Evolutionary conservation across 345 rosid genomes (phyloP), one percentile per base, ranked within the genome.

Genomic region (Erodium maritimum): DNA sequence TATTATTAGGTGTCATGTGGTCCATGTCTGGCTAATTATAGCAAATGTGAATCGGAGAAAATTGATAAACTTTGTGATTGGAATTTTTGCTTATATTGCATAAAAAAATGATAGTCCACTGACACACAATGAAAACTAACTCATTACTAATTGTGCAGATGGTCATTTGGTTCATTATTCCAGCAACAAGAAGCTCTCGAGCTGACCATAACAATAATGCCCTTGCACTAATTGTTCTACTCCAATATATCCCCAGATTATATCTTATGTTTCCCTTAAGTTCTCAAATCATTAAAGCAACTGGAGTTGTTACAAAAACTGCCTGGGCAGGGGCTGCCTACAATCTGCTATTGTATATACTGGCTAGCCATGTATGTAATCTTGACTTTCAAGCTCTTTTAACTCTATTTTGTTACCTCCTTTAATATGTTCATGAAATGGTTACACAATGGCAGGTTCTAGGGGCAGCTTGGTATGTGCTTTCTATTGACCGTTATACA

Each of bases 401-500:
- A 24, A 23, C 48, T 59, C 55, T n/a, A 25, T 5, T 19, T 19
- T 19, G 23, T 17, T 23, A 29, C 50, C 19, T 25, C 50, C 19
- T 50, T 10, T 50, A 21, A 21, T 33, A 29, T 42, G 48, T 14
- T 42, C 11, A 9, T 29, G 37, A 42, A 42, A 10, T 42, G 14
- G 48, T 7, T 14, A 42, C 17, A 9, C 48, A 42, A 10, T 23
- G 75, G 64, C 77, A 91, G 95, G 93, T 88, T 57, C 59, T 84
- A 34, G 91, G 95, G 65, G 87, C 96, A 19, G 78, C 93, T 29
- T 88, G 98, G 96, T 88, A 88, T 77, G 75, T 91, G 64, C 58
- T 86, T 71, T 86, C 91, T 5, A 70, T 88, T 56, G 95, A 88
- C 59, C 75, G 95, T 19, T 82, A 88, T 75, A 86, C 83, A 8